Evolutionary conservation across 148 eudicot genomes (phyloP).

Genomic region (Arctostaphylos glauca): DNA sequence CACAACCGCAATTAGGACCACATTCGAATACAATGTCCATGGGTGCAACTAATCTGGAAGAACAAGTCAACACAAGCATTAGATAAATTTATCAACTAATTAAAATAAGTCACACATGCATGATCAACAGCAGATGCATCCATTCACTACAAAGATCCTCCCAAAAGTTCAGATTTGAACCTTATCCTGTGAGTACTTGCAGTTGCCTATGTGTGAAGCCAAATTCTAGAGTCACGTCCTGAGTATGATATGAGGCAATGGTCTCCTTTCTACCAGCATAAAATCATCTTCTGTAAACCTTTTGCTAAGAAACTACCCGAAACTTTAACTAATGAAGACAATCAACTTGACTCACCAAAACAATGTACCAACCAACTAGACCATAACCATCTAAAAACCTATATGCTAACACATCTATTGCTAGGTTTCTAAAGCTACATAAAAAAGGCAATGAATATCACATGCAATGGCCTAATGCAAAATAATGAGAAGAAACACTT

Average conservation of each 20-base stretch:
- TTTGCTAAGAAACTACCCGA: background rate
- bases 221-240: background rate
- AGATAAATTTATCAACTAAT: background rate
- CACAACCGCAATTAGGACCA: slow-evolving; percentile 86
- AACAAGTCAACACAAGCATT: background rate
- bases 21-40: slow-evolving; percentile 89
- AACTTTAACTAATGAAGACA: slow-evolving; percentile 5
- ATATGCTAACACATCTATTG: too few species aligned
- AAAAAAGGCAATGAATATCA: background rate
- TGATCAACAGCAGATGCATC: background rate
- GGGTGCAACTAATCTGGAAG: slow-evolving; percentile 73
- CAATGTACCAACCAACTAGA: slow-evolving; percentile 1
- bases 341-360: background rate
- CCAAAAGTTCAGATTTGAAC: background rate
- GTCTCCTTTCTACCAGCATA: background rate
- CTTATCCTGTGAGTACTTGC: background rate
- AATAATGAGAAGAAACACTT: background rate
- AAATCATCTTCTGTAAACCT: background rate
- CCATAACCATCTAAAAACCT: background rate
- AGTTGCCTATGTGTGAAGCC: background rate
- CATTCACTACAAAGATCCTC: background rate
- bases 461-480: background rate
- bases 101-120: background rate
- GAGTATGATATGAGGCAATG: background rate
- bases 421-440: background rate